Evolutionary conservation across 2,329 filamentous ascomycete genomes (phyloP), one percentile per base, ranked within the genome.

Genomic region (Fusarium decemcellulare): DNA sequence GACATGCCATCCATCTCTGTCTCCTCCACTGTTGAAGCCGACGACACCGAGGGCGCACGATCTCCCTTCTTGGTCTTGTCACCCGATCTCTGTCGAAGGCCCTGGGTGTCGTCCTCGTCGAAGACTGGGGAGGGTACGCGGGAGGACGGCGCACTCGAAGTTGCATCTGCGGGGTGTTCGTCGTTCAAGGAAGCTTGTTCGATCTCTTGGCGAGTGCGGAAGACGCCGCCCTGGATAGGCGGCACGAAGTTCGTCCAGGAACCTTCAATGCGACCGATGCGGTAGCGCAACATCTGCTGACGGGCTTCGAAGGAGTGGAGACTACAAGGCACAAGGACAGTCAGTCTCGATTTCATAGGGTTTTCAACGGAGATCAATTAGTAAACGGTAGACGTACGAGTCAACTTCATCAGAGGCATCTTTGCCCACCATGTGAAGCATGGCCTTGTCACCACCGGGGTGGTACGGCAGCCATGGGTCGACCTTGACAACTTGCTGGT

Each of bases 371-470:
- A 54, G 15, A 15, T 39, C 34, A 39, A 32, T 32, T 29, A 29
- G 36, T 47, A 54, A 53, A 14, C 29, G 44, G 59, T 59, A 63
- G 53, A 47, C 91, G 53, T 87, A 98, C 93, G 91, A 93, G 79
- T 92, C 93, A 66, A 98, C 91, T 81, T 98, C 96, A 79, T 98
- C 95, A 11, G 95, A 98, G 53, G 94, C 95, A 88, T 97, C 94
- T 81, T 92, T 90, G 66, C 94, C 94, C 65, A 98, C 89, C 94
- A 98, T 96, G 78, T 99, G 96, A 78, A 90, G 85, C 70, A 99
- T 97, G 58, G 95, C 89, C 81, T 94, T 96, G 74, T 95, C 91
- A 72, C 96, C 96, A 61, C 96, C 96, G 12, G 96, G 96, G 76
- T 98, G 96, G 76, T 93, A 98, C 56, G 89, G 89, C 55, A 97